Evolutionary conservation across 176 grass and related monocot species (phyloP).

Genomic region (Panicum miliaceum): DNA sequence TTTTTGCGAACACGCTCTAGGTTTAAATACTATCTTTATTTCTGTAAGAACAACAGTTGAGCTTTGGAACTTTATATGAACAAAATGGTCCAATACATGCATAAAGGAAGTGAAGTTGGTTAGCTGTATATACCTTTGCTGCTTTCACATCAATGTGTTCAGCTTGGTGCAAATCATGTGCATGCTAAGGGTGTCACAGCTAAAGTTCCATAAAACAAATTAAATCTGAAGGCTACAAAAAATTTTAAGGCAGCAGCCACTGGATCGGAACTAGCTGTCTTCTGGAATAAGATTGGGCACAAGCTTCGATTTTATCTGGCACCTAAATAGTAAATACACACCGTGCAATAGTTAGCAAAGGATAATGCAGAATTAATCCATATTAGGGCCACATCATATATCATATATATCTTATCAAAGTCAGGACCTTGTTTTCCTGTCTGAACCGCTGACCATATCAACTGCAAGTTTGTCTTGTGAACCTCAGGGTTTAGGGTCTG

Average conservation of each 20-base stretch:
- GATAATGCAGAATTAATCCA: conserved; percentile 1
- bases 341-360: not conserved
- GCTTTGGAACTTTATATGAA: not conserved
- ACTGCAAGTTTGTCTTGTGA: not conserved
- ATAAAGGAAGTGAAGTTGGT: not conserved
- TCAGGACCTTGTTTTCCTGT: not conserved
- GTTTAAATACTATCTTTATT: not conserved
- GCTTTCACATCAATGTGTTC: not conserved
- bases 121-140: not conserved
- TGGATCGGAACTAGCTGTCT: not conserved
- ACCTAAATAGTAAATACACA: not conserved
- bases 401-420: not conserved
- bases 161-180: not conserved
- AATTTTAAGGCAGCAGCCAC: not conserved
- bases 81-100: not conserved
- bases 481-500: not conserved
- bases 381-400: not conserved
- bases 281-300: not conserved
- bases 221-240: not conserved
- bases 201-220: not conserved
- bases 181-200: not conserved
- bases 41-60: not conserved
- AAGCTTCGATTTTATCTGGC: not conserved
- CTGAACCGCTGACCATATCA: not conserved
- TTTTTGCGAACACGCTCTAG: not conserved